Evolutionary conservation across 164 flowering plant species (phyloP).

Genomic region (Liriodendron chinense): DNA sequence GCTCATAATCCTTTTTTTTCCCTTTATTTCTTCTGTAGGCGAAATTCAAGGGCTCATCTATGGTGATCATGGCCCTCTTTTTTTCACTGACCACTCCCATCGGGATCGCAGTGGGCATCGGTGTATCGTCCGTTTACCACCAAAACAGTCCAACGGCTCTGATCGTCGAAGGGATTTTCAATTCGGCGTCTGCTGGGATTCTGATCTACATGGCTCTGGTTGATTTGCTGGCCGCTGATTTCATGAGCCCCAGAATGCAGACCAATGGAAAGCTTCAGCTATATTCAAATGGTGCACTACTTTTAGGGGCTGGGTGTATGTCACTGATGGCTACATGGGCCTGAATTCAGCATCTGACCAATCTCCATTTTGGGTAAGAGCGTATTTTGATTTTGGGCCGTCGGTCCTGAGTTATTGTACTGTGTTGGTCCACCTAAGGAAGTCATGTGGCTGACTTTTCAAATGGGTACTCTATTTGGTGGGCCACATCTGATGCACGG

Average conservation of each 20-base stretch:
- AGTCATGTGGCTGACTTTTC: no score
- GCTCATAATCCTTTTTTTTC: not conserved
- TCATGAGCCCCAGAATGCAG: conserved; percentile 34
- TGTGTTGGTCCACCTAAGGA: no score
- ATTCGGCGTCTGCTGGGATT: conserved; percentile 46
- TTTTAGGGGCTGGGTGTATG: conserved; percentile 40
- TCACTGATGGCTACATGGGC: conserved; percentile 33
- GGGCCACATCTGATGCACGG: no score
- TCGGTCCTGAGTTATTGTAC: no score
- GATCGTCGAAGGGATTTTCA: conserved; percentile 35
- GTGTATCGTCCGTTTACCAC: conserved; percentile 26
- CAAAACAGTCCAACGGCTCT: conserved; percentile 38
- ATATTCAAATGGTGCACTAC: conserved; percentile 21
- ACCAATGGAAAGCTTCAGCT: conserved; percentile 29
- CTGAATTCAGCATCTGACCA: not conserved
- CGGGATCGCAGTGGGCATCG: conserved; percentile 47
- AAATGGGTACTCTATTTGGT: no score
- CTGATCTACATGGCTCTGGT: conserved; percentile 45
- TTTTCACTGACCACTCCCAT: conserved; percentile 44
- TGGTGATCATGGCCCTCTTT: conserved; percentile 28
- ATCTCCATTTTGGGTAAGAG: no score
- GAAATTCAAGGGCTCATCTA: conserved; percentile 21
- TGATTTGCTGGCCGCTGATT: conserved; percentile 43
- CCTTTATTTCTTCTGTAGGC: conserved; percentile 25
- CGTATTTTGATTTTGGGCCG: no score